Evolutionary conservation across 352 stramenopile genomes (phyloP), one percentile per base, ranked within the genome.

Genomic region (Phytophthora kernoviae): DNA sequence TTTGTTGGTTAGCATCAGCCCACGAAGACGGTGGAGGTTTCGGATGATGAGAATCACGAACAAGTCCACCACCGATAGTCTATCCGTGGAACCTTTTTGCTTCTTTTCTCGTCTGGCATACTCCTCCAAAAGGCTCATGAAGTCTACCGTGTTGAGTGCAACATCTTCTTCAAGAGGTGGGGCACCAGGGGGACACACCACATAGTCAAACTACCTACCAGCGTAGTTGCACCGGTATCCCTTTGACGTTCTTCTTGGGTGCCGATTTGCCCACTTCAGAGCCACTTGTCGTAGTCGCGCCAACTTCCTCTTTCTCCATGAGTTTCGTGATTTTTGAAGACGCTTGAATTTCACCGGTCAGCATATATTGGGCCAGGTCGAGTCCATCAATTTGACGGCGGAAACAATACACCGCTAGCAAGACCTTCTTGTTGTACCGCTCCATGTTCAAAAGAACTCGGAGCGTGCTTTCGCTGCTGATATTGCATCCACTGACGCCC

Each of bases 201-300:
- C 53, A 61, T 61, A 4, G 53, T 61, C 18, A 61, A 17, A 8
- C 53, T 61, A 14, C 53, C 53, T 32, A 61, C 43, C 2, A 46
- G 26, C 1, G 14, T 27, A 1, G 34, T 32, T 4, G 15, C 8
- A 12, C 10, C 27, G 24, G 24, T 30, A 6, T 43, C 37, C 21
- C 21, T 15, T 43, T 43, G 10, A 7, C 4, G 9, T 20, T 43
- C 37, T 21, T 43, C n/a, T 43, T 17, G 21, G 12, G 9, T 9
- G 6, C 37, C 15, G 2, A 21, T 43, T 21, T 43, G 37, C 21
- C 21, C 6, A 14, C 2, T 11, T 43, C 12, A 21, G n/a, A 3
- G n/a, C n/a, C n/a, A n/a, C n/a, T n/a, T n/a, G 37, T 8, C 37
- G 8, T 21, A 14, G 14, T 41, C 8, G 8, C 14, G 21, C 9